phyloP scores from a whole-genome alignment of 2,329 filamentous ascomycete genomes.

The Plenodomus lindquistii region DNA sequence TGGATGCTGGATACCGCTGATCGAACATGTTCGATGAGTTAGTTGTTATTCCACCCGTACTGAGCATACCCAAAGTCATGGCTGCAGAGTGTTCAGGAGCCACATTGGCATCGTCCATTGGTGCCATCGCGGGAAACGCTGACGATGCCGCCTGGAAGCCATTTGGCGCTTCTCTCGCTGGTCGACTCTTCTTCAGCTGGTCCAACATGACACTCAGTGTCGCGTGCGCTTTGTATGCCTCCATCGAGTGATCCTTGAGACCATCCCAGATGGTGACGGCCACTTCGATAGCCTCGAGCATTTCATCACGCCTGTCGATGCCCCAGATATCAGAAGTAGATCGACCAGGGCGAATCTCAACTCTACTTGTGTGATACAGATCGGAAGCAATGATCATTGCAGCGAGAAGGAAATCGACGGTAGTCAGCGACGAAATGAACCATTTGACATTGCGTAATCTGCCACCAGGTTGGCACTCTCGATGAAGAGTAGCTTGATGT shows the following conservation, averaged over 20 bases:
- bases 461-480: constrained; percentile 73
- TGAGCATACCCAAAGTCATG: constrained; percentile 72
- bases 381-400: constrained; percentile 85
- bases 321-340: constrained; percentile 49
- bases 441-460: constrained; percentile 74
- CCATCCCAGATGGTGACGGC: constrained; percentile 80
- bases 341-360: constrained; percentile 43
- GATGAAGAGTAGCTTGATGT: constrained; percentile 75
- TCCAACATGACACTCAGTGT: constrained; percentile 83
- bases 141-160: constrained; percentile 37
- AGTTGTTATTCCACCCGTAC: constrained; percentile 63
- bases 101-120: constrained; percentile 59
- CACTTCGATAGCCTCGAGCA: constrained; percentile 74
- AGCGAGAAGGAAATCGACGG: constrained; percentile 82
- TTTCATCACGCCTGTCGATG: constrained; percentile 64
- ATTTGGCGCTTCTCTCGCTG: constrained; percentile 29
- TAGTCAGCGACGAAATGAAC: constrained; percentile 78
- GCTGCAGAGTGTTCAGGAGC: constrained; percentile 66
- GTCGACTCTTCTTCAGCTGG: constrained; percentile 65
- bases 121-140: constrained; percentile 30
- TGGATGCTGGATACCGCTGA: constrained; percentile 43
- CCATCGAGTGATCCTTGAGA: constrained; percentile 76
- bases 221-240: constrained; percentile 83
- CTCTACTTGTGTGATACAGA: constrained; percentile 68
- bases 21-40: constrained; percentile 50